Conservation (phyloP, 805 yeast species). For the Candida nemodendra region DNA sequence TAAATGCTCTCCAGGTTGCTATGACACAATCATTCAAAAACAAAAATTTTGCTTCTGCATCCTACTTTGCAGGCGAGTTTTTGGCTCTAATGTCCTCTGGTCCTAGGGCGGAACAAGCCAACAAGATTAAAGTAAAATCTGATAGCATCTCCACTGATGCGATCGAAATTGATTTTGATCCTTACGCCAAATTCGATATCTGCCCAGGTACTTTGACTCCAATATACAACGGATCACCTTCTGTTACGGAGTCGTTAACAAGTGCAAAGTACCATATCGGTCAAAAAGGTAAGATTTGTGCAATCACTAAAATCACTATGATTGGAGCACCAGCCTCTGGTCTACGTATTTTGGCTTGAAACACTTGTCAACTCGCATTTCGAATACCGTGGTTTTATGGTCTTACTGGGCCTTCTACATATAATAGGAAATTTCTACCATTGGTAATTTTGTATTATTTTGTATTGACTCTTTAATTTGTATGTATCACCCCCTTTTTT, state of each 20-base stretch:
- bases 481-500: background rate
- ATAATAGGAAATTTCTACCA: too few species aligned
- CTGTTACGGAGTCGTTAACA: slow-evolving; percentile 75
- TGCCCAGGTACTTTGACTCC: slow-evolving; percentile 89
- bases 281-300: slow-evolving; percentile 77
- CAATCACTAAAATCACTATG: slow-evolving; percentile 68
- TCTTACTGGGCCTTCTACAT: too few species aligned
- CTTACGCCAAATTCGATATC: slow-evolving; percentile 84
- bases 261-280: slow-evolving; percentile 82
- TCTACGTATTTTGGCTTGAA: slow-evolving; percentile 48
- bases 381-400: too few species aligned
- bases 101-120: slow-evolving; percentile 84
- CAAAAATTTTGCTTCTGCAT: slow-evolving; percentile 85
- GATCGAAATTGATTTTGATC: slow-evolving; percentile 88
- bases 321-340: slow-evolving; percentile 95
- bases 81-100: slow-evolving; percentile 69
- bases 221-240: slow-evolving; percentile 72
- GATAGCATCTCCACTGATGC: slow-evolving; percentile 84
- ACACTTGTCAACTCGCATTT: too few species aligned
- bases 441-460: too few species aligned
- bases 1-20: slow-evolving; percentile 90
- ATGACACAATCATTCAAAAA: slow-evolving; percentile 88
- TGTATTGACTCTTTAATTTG: background rate
- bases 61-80: slow-evolving; percentile 85
- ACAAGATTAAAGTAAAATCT: slow-evolving; percentile 74